These are phyloP conservation scores for Alloascoidea hylecoeti DNA, from an alignment of 805 yeast species.

Conservation along the genomic window DNA sequence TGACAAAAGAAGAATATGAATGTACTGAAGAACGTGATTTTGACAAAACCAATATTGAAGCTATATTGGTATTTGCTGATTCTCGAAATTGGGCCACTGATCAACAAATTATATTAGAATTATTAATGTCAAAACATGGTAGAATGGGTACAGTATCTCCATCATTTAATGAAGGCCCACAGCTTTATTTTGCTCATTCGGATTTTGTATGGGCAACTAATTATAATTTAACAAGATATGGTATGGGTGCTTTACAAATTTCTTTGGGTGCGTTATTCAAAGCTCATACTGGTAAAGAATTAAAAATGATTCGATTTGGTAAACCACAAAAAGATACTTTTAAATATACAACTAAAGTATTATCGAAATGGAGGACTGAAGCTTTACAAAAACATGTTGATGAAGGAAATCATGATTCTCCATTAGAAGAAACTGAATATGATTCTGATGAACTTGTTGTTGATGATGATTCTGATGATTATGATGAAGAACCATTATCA, in stretches of 20 bases:
- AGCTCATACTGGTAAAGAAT: slow-evolving; percentile 73
- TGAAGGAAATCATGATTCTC: background rate
- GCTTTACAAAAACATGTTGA: slow-evolving; percentile 56
- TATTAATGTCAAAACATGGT: slow-evolving; percentile 64
- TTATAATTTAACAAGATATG: slow-evolving; percentile 68
- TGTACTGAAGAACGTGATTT: slow-evolving; percentile 48
- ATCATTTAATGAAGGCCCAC: slow-evolving; percentile 63
- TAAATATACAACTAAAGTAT: slow-evolving; percentile 66
- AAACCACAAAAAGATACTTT: slow-evolving; percentile 86
- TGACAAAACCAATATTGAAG: slow-evolving; percentile 54
- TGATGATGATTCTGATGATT: slow-evolving; percentile 11
- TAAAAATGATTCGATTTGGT: slow-evolving; percentile 74
- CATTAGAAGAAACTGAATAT: background rate
- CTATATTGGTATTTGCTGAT: slow-evolving; percentile 82
- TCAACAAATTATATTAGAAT: slow-evolving; percentile 77
- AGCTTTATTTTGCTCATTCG: slow-evolving; percentile 78
- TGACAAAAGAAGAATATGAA: slow-evolving; percentile 55
- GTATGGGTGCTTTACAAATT: slow-evolving; percentile 91
- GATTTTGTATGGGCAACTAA: slow-evolving; percentile 93
- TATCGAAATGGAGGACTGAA: slow-evolving; percentile 66
- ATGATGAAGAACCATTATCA: slow-evolving; percentile 23
- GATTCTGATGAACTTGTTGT: background rate
- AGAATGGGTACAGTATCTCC: slow-evolving; percentile 71
- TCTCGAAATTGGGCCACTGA: slow-evolving; percentile 90
- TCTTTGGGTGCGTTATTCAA: slow-evolving; percentile 74